A percentile compares a stretch with the other conserved stretches of the same genome.
These are phyloP conservation scores for Trichoderma gamsii DNA, from an alignment of 495 filamentous ascomycete genomes.

Conservation along the genomic window DNA sequence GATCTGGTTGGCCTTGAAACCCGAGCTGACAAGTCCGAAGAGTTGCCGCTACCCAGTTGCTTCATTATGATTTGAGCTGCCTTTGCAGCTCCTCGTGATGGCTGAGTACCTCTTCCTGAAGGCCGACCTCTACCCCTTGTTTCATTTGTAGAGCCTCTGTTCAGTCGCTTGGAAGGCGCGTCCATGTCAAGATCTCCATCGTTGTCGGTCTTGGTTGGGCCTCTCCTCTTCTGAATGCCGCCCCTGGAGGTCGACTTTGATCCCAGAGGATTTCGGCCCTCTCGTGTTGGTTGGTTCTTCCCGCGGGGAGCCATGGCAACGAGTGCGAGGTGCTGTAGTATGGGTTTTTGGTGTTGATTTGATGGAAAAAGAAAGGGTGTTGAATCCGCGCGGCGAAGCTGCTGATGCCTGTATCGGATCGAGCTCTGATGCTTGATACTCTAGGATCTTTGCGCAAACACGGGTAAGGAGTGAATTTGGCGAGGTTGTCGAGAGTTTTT, in stretches of 20 bases:
- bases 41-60: constrained; percentile 28
- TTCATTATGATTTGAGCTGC: constrained; percentile 29
- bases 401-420: not conserved
- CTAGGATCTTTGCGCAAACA: not conserved
- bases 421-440: not conserved
- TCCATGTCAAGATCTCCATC: constrained; percentile 86
- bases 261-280: constrained; percentile 9
- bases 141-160: not conserved
- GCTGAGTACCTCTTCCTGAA: not conserved
- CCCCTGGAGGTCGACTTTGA: constrained; percentile 38
- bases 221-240: constrained; percentile 65
- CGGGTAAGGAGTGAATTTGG: not conserved
- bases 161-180: constrained; percentile 24
- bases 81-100: constrained; percentile 29
- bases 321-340: not conserved
- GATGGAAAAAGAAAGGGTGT: not conserved
- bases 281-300: constrained; percentile 15
- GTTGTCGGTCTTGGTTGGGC: constrained; percentile 53
- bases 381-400: not conserved
- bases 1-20: constrained; percentile 13
- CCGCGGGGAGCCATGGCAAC: not conserved
- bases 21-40: constrained; percentile 22
- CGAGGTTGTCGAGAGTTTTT: not conserved
- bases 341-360: not conserved
- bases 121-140: constrained; percentile 21